Base-by-base conservation (phyloP, 1,284 basidiomycete genomes). In the Malassezia pachydermatis region DNA sequence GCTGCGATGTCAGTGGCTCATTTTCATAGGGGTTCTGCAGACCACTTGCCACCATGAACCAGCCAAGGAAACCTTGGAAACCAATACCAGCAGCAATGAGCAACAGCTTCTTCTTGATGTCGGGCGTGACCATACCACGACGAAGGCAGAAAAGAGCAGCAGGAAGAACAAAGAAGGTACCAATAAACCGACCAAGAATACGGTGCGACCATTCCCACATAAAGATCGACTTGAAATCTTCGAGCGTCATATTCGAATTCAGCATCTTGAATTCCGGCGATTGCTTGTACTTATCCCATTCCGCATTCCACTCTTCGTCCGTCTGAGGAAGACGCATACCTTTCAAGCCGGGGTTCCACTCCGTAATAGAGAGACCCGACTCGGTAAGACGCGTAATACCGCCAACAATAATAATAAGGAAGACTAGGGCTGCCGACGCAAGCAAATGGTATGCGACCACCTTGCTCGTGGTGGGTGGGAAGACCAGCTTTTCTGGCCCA, bases 41-140 rank as follows among this genome's bases (percentile, higher is more conserved):
- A 1, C 94, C 94, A 9, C 88, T 92, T 70, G 94, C 86, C 54
- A 99, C 94, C 94, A 99, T 99, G 77, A 94, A 94, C 94, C 94
- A 99, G 23, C 94, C 94, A 17, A 99, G 78, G 14, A 81, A 79
- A 32, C 94, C 94, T 73, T 98, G 87, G 27, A 82, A 82, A 20
- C 87, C 90, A 45, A 96, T 83, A 38, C 94, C 80, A 0, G 81
- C 71, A 0, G 83, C 84, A 55, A 95, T 78, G 2, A 80, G 81
- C 11, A 79, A 73, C 23, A 94, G 78, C 57, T 81, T 81, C 23
- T 74, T 72, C 1, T 82, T 79, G 5, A 57, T 37, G 13, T 36
- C 45, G 4, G 27, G 34, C 25, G 50, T 52, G 19, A 41, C 30
- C 39, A 42, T 35, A 20, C 45, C 45, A 6, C 22, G 38, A 6